phyloP scores from a whole-genome alignment of 2,329 filamentous ascomycete genomes.

The Didymella sp. region DNA sequence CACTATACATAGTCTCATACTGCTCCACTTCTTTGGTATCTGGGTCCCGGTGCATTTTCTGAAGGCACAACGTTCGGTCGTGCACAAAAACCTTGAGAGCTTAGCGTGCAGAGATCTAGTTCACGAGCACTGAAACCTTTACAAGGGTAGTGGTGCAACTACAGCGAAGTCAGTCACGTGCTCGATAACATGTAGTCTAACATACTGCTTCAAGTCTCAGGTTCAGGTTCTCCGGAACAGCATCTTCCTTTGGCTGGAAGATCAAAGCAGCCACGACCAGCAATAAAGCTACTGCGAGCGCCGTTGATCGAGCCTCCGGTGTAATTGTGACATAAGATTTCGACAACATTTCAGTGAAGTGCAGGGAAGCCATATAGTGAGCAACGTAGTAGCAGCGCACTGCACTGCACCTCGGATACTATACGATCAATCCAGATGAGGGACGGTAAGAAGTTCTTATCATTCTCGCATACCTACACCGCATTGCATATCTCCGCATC shows the following conservation, averaged over 20 bases:
- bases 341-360: neutral
- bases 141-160: slow-evolving; percentile 23
- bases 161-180: neutral
- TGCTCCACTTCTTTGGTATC: slow-evolving; percentile 14
- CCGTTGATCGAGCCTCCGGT: neutral
- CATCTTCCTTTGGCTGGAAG: neutral
- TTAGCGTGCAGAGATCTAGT: slow-evolving; percentile 15
- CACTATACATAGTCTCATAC: slow-evolving; percentile 25
- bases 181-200: neutral
- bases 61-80: slow-evolving; percentile 23
- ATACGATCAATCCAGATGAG: too few relatives aligned
- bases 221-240: neutral
- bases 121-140: slow-evolving; percentile 20
- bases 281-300: neutral
- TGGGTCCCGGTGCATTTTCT: slow-evolving; percentile 23
- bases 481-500: neutral
- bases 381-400: neutral
- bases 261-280: neutral
- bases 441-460: neutral
- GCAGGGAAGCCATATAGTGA: neutral
- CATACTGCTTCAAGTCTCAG: neutral
- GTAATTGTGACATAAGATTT: neutral
- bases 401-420: too few relatives aligned
- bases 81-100: slow-evolving; percentile 21
- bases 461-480: neutral